Evolutionary conservation across 768 basidiomycete species (phyloP).

Genomic region (Termitomyces sp.): DNA sequence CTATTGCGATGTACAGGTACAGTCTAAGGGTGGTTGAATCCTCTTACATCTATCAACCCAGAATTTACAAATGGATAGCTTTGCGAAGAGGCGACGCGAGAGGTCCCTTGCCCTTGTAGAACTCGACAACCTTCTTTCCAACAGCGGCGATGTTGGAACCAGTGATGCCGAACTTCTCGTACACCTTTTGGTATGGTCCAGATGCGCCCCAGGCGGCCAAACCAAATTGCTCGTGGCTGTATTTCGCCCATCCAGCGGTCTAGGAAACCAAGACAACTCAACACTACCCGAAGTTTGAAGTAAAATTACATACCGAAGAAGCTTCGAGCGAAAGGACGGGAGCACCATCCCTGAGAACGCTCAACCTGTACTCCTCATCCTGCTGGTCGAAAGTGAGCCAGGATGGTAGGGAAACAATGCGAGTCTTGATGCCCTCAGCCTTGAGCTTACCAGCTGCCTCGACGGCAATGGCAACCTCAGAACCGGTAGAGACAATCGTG

Average conservation of each 20-base stretch:
- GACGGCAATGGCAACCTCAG: constrained; percentile 84
- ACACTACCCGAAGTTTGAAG: constrained; percentile 5
- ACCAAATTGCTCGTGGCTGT: constrained; percentile 88
- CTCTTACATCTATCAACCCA: neutral
- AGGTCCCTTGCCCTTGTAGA: constrained; percentile 80
- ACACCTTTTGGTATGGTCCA: constrained; percentile 86
- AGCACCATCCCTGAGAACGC: constrained; percentile 84
- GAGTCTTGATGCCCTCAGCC: constrained; percentile 72
- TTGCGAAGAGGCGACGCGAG: constrained; percentile 75
- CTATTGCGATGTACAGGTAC: neutral
- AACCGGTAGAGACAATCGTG: constrained; percentile 86
- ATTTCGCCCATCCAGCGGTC: constrained; percentile 86
- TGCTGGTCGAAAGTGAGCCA: constrained; percentile 88
- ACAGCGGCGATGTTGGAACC: constrained; percentile 74
- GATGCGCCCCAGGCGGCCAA: constrained; percentile 81
- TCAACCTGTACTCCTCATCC: constrained; percentile 71
- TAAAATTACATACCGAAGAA: constrained; percentile 36
- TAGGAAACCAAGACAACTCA: constrained; percentile 17
- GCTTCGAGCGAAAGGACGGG: constrained; percentile 91
- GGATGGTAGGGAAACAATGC: constrained; percentile 87
- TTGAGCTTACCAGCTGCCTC: constrained; percentile 83
- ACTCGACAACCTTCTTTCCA: constrained; percentile 81
- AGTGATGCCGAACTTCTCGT: constrained; percentile 87
- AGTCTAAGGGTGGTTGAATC: constrained; percentile 5
- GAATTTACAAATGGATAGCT: constrained; percentile 47